Evolutionary conservation across 306 rosid species (phyloP), one percentile per base, ranked within the genome.

Genomic region (Dalbergia cochinchinensis): DNA sequence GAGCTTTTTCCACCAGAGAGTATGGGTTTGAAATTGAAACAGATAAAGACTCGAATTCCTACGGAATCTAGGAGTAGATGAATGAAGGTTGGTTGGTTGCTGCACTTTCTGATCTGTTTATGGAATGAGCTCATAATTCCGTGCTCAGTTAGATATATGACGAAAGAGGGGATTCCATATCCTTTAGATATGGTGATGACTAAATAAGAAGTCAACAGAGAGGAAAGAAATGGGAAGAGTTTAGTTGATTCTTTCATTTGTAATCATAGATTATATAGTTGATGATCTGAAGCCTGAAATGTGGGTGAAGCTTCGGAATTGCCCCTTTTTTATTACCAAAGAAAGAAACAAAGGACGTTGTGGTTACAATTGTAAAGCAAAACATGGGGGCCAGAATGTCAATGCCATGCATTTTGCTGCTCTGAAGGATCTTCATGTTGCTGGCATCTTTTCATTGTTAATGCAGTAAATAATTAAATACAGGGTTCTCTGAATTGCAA

Each of bases 1-100:
- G 98, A 95, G 89, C 99, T 95, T 78, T 92, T 85, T 74, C 85
- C 99, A 9, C 99, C 99, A 1, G 99, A 93, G 88, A 95, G 99
- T 75, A 95, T 95, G 99, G 98, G 99, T 41, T 86, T 95, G 92
- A 95, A 95, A 90, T 86, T 95, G 89, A 95, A 95, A 82, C 99
- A 98, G 10, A 95, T 95, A 69, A 92, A 88, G 85, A 95, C 98
- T 37, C 85, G 96, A 78, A 88, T 89, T 55, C 78, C 94, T 34
- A 50, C 79, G 61, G 74, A 87, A 78, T 83, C 55, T 74, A 87
- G 73, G 51, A 63, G 68, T 64, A 60, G 78, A 71, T 60, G 76
- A 68, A 79, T 75, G 53, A 60, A 53, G 73, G 47, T 34, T 69
- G 75, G 74, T 6, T 26, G 75, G 58, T 53, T 71, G 62, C 59